A percentile compares a stretch with the other conserved stretches of the same genome.
Evolutionary conservation across 768 basidiomycete genomes (phyloP).

Genomic region (Chalciporus pseudorubinellus): DNA sequence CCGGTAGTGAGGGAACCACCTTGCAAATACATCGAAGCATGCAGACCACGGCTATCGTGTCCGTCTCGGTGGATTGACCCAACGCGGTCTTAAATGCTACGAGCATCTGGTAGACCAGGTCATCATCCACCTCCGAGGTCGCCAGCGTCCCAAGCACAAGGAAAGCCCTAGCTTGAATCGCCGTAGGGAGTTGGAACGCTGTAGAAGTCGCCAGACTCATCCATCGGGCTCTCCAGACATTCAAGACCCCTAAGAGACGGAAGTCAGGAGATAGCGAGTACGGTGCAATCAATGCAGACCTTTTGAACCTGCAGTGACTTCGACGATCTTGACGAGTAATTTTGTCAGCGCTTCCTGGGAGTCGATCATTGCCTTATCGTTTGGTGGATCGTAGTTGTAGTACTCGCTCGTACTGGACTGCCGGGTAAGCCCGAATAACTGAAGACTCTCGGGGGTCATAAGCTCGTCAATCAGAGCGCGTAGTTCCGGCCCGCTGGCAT

Average conservation of each 20-base stretch:
- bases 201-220: slow-evolving; percentile 86
- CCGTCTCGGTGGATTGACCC: slow-evolving; percentile 60
- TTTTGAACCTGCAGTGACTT: slow-evolving; percentile 60
- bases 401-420: slow-evolving; percentile 70
- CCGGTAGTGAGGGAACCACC: slow-evolving; percentile 66
- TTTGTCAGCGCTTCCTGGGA: slow-evolving; percentile 62
- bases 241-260: slow-evolving; percentile 57
- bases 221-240: slow-evolving; percentile 92
- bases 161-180: slow-evolving; percentile 87
- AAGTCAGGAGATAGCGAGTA: not conserved
- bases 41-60: slow-evolving; percentile 72
- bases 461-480: slow-evolving; percentile 61
- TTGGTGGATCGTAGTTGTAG: slow-evolving; percentile 49
- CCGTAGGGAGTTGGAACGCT: slow-evolving; percentile 86
- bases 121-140: slow-evolving; percentile 84
- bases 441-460: slow-evolving; percentile 53
- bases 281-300: slow-evolving; percentile 45
- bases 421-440: slow-evolving; percentile 70
- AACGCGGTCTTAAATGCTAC: slow-evolving; percentile 80
- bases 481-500: slow-evolving; percentile 57
- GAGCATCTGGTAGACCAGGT: slow-evolving; percentile 89
- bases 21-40: slow-evolving; percentile 87
- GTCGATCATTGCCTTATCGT: slow-evolving; percentile 57
- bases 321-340: slow-evolving; percentile 62
- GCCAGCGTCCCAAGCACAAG: slow-evolving; percentile 81